Percentiles rank a stretch among this genome's conserved stretches.
Evolutionary conservation across 441 rosid genomes (phyloP).

Genomic region (Lepidium campestre): DNA sequence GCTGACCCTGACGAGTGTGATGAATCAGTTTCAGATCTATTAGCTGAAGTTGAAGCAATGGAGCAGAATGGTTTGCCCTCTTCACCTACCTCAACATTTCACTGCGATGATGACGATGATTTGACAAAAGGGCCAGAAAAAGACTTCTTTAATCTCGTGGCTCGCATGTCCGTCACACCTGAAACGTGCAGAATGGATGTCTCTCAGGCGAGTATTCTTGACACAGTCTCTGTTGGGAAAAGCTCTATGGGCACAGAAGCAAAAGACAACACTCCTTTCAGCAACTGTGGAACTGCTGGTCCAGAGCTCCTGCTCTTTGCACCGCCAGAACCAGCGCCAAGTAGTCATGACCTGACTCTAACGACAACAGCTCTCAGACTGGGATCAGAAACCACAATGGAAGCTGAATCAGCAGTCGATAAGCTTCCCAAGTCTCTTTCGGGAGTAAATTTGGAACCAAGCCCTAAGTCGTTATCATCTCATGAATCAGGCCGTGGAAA

Average conservation of each 20-base stretch:
- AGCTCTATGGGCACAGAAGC: slow-evolving; percentile 42
- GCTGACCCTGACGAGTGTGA: slow-evolving; percentile 71
- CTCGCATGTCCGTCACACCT: slow-evolving; percentile 55
- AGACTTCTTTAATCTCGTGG: slow-evolving; percentile 80
- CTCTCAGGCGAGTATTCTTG: slow-evolving; percentile 22
- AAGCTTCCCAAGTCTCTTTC: slow-evolving; percentile 18
- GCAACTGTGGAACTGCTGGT: slow-evolving; percentile 40
- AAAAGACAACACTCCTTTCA: slow-evolving; percentile 43
- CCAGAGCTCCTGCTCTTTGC: slow-evolving; percentile 41
- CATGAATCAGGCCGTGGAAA: slow-evolving; percentile 20
- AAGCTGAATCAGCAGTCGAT: slow-evolving; percentile 18
- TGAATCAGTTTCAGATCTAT: slow-evolving; percentile 97
- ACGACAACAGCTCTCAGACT: slow-evolving; percentile 32
- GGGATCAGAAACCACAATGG: slow-evolving; percentile 32
- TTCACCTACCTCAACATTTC: slow-evolving; percentile 80
- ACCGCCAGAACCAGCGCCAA: slow-evolving; percentile 31
- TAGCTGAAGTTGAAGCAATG: slow-evolving; percentile 99
- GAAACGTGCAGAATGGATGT: slow-evolving; percentile 59
- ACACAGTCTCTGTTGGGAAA: slow-evolving; percentile 40
- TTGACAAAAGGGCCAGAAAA: slow-evolving; percentile 66
- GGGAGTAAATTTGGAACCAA: slow-evolving; percentile 21
- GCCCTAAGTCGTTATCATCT: slow-evolving; percentile 18
- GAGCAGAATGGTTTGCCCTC: slow-evolving; percentile 77
- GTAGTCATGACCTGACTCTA: slow-evolving; percentile 34
- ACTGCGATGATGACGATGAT: slow-evolving; percentile 41